Base-by-base conservation (phyloP, 2,329 filamentous ascomycete species). In the Colletotrichum viniferum region DNA sequence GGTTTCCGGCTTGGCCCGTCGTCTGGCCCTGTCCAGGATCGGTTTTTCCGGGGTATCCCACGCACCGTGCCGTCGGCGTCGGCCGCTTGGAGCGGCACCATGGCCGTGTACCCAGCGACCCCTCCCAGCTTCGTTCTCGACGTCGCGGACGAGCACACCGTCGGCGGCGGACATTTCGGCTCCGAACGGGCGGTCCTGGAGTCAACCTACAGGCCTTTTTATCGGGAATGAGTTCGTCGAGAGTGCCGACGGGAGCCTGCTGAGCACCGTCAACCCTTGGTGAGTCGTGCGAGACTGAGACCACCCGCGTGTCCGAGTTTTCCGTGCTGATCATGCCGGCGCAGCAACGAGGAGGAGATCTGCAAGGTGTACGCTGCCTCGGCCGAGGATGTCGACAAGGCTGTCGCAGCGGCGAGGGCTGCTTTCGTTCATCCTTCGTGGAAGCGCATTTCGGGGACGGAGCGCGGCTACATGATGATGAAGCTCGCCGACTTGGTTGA, bases 191-290 rank as follows among this genome's bases (percentile, higher is more conserved):
- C 88, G 86, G 83, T 92, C 90, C 79, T 96, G 94, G 85, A 87
- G 85, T 14, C 93, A 95, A 86, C 94, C 94, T 3, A 88, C 91
- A 60, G 95, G 95, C n/a, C 88, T 96, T 10, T 96, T 96, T 84
- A 95, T 96, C 86, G 94, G 95, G 87, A 95, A 96, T 78, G 93
- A 95, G 82, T 96, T 94, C 82, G 92, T 95, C 69, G 88, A 91
- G 80, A 91, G 92, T 71, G 92, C 89, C 82, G 90, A 89, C 16
- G 92, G 90, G 60, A 88, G 92, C 81, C 94, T 89, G 78, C 89
- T 96, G 69, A 86, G 89, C 16, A 90, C 90, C 21, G 90, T 95
- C 80, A 95, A 95, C 81, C 94, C 94, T 61, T 90, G 90, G 92
- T 94, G 86, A 77, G 87, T 63, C n/a, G n/a, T 21, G 24, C 18